Evolutionary conservation across 1,139 yeast species (phyloP), one percentile per base, ranked within the genome.

Genomic region (Starmera stellimalicola): DNA sequence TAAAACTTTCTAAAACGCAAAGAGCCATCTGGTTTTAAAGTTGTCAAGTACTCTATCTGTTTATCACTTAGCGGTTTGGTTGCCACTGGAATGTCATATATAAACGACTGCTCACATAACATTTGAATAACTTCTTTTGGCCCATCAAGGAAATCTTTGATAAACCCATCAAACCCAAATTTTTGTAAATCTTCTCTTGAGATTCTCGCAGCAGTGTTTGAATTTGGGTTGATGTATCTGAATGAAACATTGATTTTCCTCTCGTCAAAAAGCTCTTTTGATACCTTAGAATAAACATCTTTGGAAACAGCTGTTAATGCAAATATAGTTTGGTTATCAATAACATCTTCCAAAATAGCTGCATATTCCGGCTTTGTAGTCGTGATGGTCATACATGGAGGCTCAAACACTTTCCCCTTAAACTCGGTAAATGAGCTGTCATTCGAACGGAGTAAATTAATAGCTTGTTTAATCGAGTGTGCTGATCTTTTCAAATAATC

Each of bases 121-220:
- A 83, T 84, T 35, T 69, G 65, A 31, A 85, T 52, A 1, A 91
- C 94, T n/a, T 72, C 70, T 8, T 57, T 52, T 1, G 95, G 95
- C 0, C 95, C 98, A 2, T 60, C 58, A 2, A 91, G 50, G 40
- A 73, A 73, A 47, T 91, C 96, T 2, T 73, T 58, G 25, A 87
- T 48, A 47, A 72, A 83, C 0, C 95, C 93, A 39, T 83, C 95
- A 54, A 91, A 84, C 0, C 95, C 95, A 18, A 60, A 54, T 1
- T 44, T 30, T 24, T 44, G 48, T 5, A 87, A 45, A 27, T 60
- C 53, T 7, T 60, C 65, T 7, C 39, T 41, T 0, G 65, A 35
- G 15, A 64, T 36, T 5, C 58, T 58, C 3, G 54, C 55, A 4
- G 41, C 35, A 15, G 55, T 38, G 1, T 43, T 36, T 6, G 45